Evolutionary conservation across 805 yeast genomes (phyloP).

Genomic region (Wickerhamomyces ciferrii): DNA sequence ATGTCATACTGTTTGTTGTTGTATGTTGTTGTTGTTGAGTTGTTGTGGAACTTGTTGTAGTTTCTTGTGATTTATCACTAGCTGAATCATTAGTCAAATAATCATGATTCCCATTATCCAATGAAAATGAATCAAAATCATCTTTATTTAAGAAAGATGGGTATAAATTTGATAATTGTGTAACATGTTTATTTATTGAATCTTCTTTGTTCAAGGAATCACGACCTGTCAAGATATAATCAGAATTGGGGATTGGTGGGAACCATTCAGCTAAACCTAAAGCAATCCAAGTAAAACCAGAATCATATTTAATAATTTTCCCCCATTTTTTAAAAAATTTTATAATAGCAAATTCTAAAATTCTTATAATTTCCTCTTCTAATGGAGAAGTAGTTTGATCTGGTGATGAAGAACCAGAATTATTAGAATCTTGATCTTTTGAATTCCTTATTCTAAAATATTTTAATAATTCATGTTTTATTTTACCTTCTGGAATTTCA

Average conservation of each 20-base stretch:
- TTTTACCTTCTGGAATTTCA: constrained; percentile 24
- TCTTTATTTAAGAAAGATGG: constrained; percentile 3
- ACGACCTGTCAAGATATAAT: constrained; percentile 20
- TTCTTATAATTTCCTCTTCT: constrained; percentile 49
- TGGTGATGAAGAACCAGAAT: constrained; percentile 4
- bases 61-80: constrained; percentile 12
- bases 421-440: background rate
- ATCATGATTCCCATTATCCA: background rate
- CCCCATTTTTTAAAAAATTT: constrained; percentile 79
- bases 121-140: background rate
- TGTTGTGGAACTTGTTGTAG: constrained; percentile 8
- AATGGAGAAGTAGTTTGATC: constrained; percentile 21
- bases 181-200: constrained; percentile 15
- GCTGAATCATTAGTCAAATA: constrained; percentile 17
- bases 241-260: constrained; percentile 38
- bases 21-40: too few species aligned
- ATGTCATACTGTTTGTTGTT: constrained; percentile 49
- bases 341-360: constrained; percentile 54
- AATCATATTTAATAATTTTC: constrained; percentile 65
- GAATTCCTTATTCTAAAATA: constrained; percentile 42
- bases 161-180: constrained; percentile 4
- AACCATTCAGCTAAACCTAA: constrained; percentile 86
- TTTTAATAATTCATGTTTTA: constrained; percentile 54
- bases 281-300: constrained; percentile 85
- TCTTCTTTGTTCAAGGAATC: constrained; percentile 14